phyloP scores from a whole-genome alignment of 2,329 filamentous ascomycete genomes.

The Macrophomina pseudophaseolina region DNA sequence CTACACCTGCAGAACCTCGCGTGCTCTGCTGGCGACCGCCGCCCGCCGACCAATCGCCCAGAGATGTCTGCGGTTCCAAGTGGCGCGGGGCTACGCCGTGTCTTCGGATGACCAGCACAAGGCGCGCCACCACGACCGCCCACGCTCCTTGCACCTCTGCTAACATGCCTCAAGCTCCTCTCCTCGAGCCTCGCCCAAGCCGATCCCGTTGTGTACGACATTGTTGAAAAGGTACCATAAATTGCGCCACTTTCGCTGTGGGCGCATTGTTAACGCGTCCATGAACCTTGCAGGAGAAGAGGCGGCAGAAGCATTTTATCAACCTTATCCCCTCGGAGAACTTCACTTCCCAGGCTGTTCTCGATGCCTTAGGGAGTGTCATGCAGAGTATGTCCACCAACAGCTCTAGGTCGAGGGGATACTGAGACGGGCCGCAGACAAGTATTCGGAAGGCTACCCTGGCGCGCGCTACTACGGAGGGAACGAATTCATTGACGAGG shows the following conservation, averaged over 20 bases:
- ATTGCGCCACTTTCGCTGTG: neutral
- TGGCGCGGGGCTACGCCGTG: constrained; percentile 47
- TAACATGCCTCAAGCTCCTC: constrained; percentile 67
- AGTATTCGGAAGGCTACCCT: constrained; percentile 98
- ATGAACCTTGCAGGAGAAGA: constrained; percentile 74
- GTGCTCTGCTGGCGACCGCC: constrained; percentile 38
- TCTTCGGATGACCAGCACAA: constrained; percentile 55
- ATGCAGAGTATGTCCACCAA: constrained; percentile 54
- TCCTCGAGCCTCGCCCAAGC: constrained; percentile 79
- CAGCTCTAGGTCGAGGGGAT: constrained; percentile 66
- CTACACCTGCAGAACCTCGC: constrained; percentile 45
- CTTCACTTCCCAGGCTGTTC: constrained; percentile 97
- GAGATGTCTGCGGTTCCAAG: constrained; percentile 37
- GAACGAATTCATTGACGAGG: constrained; percentile 97
- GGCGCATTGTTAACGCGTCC: constrained; percentile 17
- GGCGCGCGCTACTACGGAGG: constrained; percentile 98
- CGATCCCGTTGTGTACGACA: constrained; percentile 84
- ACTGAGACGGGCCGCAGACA: constrained; percentile 64
- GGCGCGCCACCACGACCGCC: constrained; percentile 35
- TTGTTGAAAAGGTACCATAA: constrained; percentile 79
- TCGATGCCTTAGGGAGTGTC: constrained; percentile 82
- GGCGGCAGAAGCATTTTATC: constrained; percentile 96
- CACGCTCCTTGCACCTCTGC: constrained; percentile 24
- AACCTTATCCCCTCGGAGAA: constrained; percentile 99
- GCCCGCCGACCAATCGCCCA: constrained; percentile 31